Evolutionary conservation across 108 stramenopile genomes (phyloP).

Genomic region (Pseudonitzschia multiseries): DNA sequence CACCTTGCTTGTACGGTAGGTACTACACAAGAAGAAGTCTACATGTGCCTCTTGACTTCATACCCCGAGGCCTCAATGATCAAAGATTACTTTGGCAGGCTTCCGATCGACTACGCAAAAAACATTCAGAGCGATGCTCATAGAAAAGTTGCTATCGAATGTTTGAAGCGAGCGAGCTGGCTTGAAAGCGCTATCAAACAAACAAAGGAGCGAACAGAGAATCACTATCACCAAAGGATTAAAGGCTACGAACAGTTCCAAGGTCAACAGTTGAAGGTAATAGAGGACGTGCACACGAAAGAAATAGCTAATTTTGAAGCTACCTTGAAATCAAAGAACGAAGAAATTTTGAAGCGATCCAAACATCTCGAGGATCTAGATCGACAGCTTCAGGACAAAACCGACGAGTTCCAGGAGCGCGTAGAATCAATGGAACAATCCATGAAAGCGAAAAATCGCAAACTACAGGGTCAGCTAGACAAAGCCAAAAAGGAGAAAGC

Average conservation of each 20-base stretch:
- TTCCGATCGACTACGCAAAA: conserved; percentile 31
- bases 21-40: conserved; percentile 43
- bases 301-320: conserved; percentile 19
- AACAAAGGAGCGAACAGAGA: background rate
- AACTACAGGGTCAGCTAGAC: conserved; percentile 7
- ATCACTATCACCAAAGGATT: background rate
- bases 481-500: conserved; percentile 3
- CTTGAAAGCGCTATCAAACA: background rate
- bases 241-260: conserved; percentile 12
- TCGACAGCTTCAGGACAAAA: background rate
- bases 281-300: conserved; percentile 30
- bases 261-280: conserved; percentile 11
- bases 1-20: conserved; percentile 65
- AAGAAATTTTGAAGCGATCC: conserved; percentile 13
- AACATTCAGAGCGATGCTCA: conserved; percentile 8
- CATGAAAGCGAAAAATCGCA: background rate
- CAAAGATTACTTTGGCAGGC: conserved; percentile 31
- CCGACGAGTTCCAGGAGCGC: background rate
- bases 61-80: conserved; percentile 42
- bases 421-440: conserved; percentile 1
- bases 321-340: conserved; percentile 18
- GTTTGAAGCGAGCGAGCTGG: conserved; percentile 9
- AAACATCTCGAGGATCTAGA: conserved; percentile 2
- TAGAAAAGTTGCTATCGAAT: conserved; percentile 10
- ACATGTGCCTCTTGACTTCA: conserved; percentile 39